Percentiles rank a stretch among this genome's conserved stretches.
Conservation (phyloP, 768 basidiomycete species). For the Lentinula detonsa region DNA sequence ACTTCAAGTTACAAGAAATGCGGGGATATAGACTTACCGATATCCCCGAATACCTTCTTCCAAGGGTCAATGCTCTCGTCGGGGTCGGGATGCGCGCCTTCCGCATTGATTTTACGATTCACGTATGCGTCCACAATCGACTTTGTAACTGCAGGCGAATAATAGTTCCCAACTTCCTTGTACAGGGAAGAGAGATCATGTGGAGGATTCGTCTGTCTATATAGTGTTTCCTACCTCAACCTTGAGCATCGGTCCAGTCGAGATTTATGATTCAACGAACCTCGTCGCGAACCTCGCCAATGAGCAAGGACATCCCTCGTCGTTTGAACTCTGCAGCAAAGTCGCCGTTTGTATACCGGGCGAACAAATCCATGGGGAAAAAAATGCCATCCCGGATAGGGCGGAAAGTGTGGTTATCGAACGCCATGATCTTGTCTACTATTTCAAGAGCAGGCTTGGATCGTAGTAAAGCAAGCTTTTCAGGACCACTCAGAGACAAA, state of each 20-base stretch:
- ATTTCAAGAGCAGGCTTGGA: slow-evolving; percentile 1
- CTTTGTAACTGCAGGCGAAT: slow-evolving; percentile 6
- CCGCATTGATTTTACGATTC: slow-evolving; percentile 1
- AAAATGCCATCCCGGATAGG: slow-evolving; percentile 6
- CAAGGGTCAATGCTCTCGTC: slow-evolving; percentile 3
- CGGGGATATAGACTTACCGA: neutral
- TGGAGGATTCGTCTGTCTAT: slow-evolving; percentile 8
- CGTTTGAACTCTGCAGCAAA: slow-evolving; percentile 7
- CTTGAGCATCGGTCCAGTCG: neutral
- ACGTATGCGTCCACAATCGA: slow-evolving; percentile 3
- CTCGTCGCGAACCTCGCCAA: slow-evolving; percentile 7
- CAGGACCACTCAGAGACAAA: slow-evolving; percentile 1
- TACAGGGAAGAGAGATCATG: slow-evolving; percentile 1
- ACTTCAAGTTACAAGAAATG: neutral
- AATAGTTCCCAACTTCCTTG: slow-evolving; percentile 9
- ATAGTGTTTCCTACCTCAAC: slow-evolving; percentile 3
- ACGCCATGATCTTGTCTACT: slow-evolving; percentile 1
- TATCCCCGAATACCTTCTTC: slow-evolving; percentile 9
- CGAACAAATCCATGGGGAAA: slow-evolving; percentile 5
- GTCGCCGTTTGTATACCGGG: slow-evolving; percentile 1
- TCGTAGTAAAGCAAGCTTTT: slow-evolving; percentile 6
- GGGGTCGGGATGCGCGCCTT: slow-evolving; percentile 7
- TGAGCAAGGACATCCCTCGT: slow-evolving; percentile 1
- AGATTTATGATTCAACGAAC: neutral
- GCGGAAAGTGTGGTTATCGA: slow-evolving; percentile 7